phyloP scores from a whole-genome alignment of 495 filamentous ascomycete genomes.

The Apodospora peruviana region DNA sequence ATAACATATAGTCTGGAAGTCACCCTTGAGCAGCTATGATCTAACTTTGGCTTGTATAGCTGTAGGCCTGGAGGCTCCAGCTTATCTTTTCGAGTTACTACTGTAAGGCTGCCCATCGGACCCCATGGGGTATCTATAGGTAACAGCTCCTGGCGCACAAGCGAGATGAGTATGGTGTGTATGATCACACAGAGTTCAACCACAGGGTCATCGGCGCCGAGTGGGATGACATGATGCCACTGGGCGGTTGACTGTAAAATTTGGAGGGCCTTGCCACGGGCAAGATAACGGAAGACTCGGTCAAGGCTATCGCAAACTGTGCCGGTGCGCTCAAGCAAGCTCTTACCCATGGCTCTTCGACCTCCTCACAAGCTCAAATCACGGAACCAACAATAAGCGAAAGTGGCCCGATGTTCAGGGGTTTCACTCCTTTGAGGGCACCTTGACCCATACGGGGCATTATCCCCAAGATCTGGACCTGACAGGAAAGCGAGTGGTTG shows the following conservation, averaged over 20 bases:
- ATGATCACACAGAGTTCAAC: conserved; percentile 41
- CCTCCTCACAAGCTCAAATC: background rate
- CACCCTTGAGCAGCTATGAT: too few species aligned
- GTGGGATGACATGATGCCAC: conserved; percentile 26
- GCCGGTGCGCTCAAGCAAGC: conserved; percentile 4
- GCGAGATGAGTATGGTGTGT: conserved; percentile 52
- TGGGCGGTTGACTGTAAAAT: background rate
- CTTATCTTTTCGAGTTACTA: too few species aligned
- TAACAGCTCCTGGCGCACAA: too few species aligned
- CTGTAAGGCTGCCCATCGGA: too few species aligned
- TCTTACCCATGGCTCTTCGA: background rate
- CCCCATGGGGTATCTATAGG: too few species aligned
- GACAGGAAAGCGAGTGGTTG: conserved; percentile 41
- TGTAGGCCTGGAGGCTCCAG: too few species aligned
- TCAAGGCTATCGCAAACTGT: conserved; percentile 2
- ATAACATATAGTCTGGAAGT: too few species aligned
- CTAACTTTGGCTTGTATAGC: too few species aligned
- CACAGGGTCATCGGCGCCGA: conserved; percentile 24
- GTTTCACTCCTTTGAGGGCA: conserved; percentile 35
- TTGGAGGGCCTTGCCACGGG: background rate
- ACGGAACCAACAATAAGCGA: background rate
- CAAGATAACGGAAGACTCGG: background rate
- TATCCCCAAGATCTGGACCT: conserved; percentile 44
- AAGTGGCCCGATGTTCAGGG: conserved; percentile 46
- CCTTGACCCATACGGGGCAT: conserved; percentile 43